These are phyloP conservation scores for Hylodesmum podocarpum DNA, from an alignment of 306 rosid genomes.

Conservation along the genomic window DNA sequence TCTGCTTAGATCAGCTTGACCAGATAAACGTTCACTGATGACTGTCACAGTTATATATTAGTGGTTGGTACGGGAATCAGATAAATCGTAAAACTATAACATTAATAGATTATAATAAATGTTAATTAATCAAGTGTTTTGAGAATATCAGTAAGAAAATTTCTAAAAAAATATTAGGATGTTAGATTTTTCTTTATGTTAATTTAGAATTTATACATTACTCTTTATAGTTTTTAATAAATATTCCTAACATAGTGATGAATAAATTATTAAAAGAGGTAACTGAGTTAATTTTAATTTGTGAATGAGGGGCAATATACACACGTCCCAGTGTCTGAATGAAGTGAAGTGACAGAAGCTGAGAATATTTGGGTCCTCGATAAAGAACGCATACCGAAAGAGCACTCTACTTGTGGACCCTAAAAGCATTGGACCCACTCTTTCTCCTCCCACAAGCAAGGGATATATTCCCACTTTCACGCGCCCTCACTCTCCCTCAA, in stretches of 20 bases:
- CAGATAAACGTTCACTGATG: neutral
- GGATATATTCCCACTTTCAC: constrained; percentile 73
- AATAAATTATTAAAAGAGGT: too few relatives aligned
- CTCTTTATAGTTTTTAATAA: too few relatives aligned
- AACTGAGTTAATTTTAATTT: too few relatives aligned
- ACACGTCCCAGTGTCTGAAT: constrained; percentile 47
- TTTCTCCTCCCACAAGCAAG: constrained; percentile 82
- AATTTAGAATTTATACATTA: too few relatives aligned
- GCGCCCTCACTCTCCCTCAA: neutral
- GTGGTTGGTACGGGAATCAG: neutral
- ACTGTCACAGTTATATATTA: constrained; percentile 39
- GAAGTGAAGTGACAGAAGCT: constrained; percentile 66
- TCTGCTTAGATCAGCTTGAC: constrained; percentile 41
- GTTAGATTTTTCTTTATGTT: too few relatives aligned
- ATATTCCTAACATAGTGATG: too few relatives aligned
- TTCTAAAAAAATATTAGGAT: too few relatives aligned
- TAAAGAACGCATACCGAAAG: constrained; percentile 84
- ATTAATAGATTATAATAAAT: too few relatives aligned
- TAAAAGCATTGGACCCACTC: constrained; percentile 47
- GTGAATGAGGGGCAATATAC: constrained; percentile 15
- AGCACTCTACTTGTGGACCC: constrained; percentile 69
- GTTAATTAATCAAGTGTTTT: too few relatives aligned
- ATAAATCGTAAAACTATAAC: too few relatives aligned
- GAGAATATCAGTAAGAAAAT: too few relatives aligned
- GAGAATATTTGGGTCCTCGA: constrained; percentile 91